These are phyloP conservation scores for Starmerella sirachaensis DNA, from an alignment of 805 yeast species.

Conservation along the genomic window DNA sequence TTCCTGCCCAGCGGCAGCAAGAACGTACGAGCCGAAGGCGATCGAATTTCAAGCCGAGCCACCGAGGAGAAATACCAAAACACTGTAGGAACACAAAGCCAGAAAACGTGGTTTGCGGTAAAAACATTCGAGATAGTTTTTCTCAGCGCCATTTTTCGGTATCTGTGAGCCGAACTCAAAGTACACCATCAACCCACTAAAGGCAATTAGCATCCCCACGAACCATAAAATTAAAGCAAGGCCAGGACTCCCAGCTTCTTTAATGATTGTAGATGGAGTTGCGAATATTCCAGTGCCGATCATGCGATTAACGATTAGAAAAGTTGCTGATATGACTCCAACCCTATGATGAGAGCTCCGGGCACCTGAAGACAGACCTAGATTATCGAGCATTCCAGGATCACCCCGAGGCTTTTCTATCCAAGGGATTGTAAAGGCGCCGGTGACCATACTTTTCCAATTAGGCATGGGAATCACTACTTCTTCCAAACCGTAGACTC, in stretches of 20 bases:
- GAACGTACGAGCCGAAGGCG: constrained; percentile 65
- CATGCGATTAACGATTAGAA: constrained; percentile 55
- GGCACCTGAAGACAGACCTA: background rate
- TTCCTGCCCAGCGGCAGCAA: constrained; percentile 33
- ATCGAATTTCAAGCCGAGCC: constrained; percentile 80
- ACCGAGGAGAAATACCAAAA: constrained; percentile 62
- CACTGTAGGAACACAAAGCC: constrained; percentile 51
- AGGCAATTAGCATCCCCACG: constrained; percentile 58
- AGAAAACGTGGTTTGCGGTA: constrained; percentile 58
- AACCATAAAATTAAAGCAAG: constrained; percentile 60
- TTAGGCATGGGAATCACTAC: background rate
- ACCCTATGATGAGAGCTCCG: constrained; percentile 16
- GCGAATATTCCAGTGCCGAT: constrained; percentile 69
- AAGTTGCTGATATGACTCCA: constrained; percentile 49
- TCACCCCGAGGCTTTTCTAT: background rate
- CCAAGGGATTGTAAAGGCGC: background rate
- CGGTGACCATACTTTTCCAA: background rate
- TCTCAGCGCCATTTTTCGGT: constrained; percentile 78
- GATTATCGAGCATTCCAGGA: background rate
- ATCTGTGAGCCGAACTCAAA: constrained; percentile 61
- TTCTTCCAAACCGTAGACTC: background rate
- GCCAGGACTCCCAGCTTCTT: constrained; percentile 57
- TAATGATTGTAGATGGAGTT: constrained; percentile 48
- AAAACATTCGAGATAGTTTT: constrained; percentile 63
- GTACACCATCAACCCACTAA: constrained; percentile 53